Percentiles rank a stretch among this genome's conserved stretches.
phyloP scores from a whole-genome alignment of 179 eudicot species.

The Spinacia oleracea region DNA sequence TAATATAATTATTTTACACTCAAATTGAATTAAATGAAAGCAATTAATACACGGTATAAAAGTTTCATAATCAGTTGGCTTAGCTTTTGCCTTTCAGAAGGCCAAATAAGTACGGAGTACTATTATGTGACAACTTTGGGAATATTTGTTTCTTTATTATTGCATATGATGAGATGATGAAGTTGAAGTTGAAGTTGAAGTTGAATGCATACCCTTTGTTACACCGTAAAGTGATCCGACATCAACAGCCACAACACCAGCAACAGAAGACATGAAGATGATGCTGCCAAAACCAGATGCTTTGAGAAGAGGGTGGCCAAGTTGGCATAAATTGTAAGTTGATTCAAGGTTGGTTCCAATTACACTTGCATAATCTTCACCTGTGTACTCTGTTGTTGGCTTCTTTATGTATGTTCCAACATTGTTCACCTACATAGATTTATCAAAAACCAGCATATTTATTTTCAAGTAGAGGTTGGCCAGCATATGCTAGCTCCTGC shows the following conservation, averaged over 20 bases:
- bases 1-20: not conserved
- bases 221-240: slow-evolving; percentile 18
- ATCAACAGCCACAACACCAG: slow-evolving; percentile 34
- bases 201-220: slow-evolving; percentile 10
- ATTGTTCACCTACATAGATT: slow-evolving; percentile 40
- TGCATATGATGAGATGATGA: not conserved
- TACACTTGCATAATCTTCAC: slow-evolving; percentile 45
- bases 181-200: not conserved
- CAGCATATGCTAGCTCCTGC: too few species aligned
- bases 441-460: not conserved
- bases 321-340: slow-evolving; percentile 62
- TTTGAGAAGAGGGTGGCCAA: slow-evolving; percentile 63
- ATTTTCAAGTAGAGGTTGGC: too few species aligned
- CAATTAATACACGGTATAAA: too few species aligned
- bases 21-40: not conserved
- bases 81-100: too few species aligned
- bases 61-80: too few species aligned
- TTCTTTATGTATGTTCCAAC: slow-evolving; percentile 29
- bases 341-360: slow-evolving; percentile 64
- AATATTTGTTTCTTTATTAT: too few species aligned
- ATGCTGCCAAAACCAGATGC: slow-evolving; percentile 59
- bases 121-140: too few species aligned
- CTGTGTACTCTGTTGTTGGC: slow-evolving; percentile 42
- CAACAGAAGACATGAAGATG: slow-evolving; percentile 61
- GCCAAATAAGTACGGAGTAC: too few species aligned